Evolutionary conservation across 139 green algal species (phyloP).

Genomic region (Chlorella ohadii): DNA sequence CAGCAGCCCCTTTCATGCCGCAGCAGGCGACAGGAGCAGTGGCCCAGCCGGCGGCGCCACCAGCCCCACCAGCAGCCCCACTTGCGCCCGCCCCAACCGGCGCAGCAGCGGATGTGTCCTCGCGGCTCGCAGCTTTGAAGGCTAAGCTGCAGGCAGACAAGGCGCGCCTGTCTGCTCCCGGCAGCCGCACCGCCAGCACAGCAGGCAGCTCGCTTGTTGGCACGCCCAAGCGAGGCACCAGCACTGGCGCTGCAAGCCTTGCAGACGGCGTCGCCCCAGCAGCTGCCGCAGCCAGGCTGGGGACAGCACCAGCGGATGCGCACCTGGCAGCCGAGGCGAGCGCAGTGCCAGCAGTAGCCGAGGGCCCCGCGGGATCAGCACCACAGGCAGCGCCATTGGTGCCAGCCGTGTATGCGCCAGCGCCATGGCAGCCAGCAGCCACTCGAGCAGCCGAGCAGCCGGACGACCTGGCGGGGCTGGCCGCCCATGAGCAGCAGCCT

Average conservation of each 20-base stretch:
- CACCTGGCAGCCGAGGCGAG: background rate
- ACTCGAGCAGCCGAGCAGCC: background rate
- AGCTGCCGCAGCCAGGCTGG: background rate
- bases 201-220: conserved; percentile 4
- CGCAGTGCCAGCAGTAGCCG: background rate
- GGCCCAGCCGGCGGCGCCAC: background rate
- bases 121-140: conserved; percentile 41
- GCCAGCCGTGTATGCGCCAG: background rate
- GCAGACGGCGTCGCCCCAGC: background rate
- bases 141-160: conserved; percentile 40
- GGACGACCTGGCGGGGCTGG: background rate
- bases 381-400: no score
- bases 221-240: background rate
- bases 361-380: background rate
- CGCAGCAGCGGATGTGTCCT: conserved; percentile 18
- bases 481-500: background rate
- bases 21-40: no score
- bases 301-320: background rate
- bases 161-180: background rate
- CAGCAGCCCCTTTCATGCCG: background rate
- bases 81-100: background rate
- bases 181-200: background rate
- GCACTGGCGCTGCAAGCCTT: conserved; percentile 6
- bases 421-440: background rate
- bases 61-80: background rate